Evolutionary conservation across 805 yeast species (phyloP).

Genomic region (Metschnikowia corniflorae): DNA sequence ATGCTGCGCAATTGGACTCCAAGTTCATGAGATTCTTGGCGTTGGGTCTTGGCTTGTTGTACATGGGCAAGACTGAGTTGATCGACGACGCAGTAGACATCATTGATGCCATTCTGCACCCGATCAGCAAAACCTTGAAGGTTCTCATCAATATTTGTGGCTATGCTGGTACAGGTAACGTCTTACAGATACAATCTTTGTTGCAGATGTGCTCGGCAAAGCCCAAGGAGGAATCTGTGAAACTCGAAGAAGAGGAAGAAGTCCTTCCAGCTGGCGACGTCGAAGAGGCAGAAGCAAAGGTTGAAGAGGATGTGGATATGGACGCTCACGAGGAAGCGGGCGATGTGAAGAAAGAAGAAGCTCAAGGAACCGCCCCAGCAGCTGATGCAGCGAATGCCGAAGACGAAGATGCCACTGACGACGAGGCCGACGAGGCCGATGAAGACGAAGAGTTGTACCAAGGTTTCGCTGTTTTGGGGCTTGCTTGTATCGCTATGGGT

Average conservation of each 20-base stretch:
- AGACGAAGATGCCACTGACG: slow-evolving; percentile 28
- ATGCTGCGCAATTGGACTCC: slow-evolving; percentile 67
- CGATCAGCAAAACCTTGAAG: slow-evolving; percentile 83
- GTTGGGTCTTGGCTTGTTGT: slow-evolving; percentile 84
- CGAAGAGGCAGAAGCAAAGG: slow-evolving; percentile 16
- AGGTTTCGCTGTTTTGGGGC: slow-evolving; percentile 90
- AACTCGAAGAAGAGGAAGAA: slow-evolving; percentile 43
- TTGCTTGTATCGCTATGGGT: slow-evolving; percentile 94
- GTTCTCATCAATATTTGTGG: slow-evolving; percentile 90
- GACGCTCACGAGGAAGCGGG: slow-evolving; percentile 25
- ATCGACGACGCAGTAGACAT: slow-evolving; percentile 93
- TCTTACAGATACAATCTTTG: slow-evolving; percentile 85
- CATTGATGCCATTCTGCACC: slow-evolving; percentile 91
- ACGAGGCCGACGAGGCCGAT: slow-evolving; percentile 26
- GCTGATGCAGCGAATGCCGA: slow-evolving; percentile 6
- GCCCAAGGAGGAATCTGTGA: slow-evolving; percentile 29
- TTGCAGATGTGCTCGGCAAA: slow-evolving; percentile 84
- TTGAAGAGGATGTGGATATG: slow-evolving; percentile 26
- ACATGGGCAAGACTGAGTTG: slow-evolving; percentile 91
- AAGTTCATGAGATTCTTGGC: slow-evolving; percentile 91
- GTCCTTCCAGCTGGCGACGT: slow-evolving; percentile 24
- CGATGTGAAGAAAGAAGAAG: slow-evolving; percentile 18
- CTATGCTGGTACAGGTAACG: slow-evolving; percentile 97
- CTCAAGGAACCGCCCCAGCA: slow-evolving; percentile 8
- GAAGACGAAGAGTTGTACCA: slow-evolving; percentile 60